A percentile compares a stretch with the other conserved stretches of the same genome.
Evolutionary conservation across 2,329 filamentous ascomycete species (phyloP).

Genomic region (Periglandula ipomoeae): DNA sequence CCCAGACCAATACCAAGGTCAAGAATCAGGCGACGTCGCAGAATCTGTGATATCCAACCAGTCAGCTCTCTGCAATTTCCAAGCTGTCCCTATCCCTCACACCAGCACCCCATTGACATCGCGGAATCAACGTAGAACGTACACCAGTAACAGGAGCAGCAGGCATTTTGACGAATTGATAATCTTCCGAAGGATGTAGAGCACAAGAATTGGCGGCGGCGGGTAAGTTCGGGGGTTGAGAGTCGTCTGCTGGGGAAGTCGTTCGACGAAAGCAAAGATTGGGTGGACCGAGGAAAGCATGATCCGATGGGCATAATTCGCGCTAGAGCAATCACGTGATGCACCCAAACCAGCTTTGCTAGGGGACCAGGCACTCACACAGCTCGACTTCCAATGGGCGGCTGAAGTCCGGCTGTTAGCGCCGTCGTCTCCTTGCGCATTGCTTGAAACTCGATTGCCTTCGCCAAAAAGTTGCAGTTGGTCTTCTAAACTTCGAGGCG

Average conservation of each 20-base stretch:
- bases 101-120: conserved; percentile 21
- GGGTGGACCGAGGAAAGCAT: conserved; percentile 5
- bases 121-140: conserved; percentile 25
- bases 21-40: conserved; percentile 48
- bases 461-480: neutral
- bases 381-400: conserved; percentile 4
- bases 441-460: neutral
- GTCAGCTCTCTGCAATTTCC: conserved; percentile 23
- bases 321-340: conserved; percentile 3
- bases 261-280: conserved; percentile 10
- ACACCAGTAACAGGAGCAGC: conserved; percentile 51
- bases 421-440: neutral
- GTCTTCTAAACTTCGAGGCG: neutral
- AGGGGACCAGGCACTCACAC: too few species aligned
- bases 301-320: neutral
- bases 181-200: neutral
- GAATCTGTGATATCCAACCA: conserved; percentile 37
- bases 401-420: conserved; percentile 15
- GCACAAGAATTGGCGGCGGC: neutral
- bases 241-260: neutral
- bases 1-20: conserved; percentile 48
- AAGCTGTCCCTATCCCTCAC: neutral
- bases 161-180: conserved; percentile 34
- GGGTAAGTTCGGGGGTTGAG: neutral
- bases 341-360: neutral